Evolutionary conservation across 2,329 filamentous ascomycete species (phyloP).

Genomic region (Cucurbitaria berberidis): DNA sequence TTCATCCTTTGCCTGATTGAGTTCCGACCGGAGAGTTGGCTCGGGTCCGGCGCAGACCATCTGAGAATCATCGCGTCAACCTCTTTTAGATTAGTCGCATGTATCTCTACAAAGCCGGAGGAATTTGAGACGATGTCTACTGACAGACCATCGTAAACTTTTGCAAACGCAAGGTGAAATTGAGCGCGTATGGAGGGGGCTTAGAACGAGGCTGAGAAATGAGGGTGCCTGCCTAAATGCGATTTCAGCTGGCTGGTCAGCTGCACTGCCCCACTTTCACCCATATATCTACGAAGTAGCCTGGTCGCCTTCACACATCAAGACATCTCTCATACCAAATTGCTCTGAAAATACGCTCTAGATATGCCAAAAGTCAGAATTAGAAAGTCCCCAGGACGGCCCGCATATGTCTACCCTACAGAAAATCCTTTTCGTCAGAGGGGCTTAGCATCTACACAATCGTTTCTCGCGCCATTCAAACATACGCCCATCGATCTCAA

Average conservation of each 20-base stretch:
- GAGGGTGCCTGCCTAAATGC: background rate
- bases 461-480: background rate
- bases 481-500: background rate
- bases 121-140: no score
- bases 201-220: background rate
- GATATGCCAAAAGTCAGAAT: background rate
- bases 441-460: no score
- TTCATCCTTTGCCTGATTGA: constrained; percentile 27
- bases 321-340: background rate
- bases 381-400: no score
- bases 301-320: background rate
- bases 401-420: no score
- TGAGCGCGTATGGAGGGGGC: background rate
- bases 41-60: constrained; percentile 9
- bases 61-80: constrained; percentile 46
- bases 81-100: constrained; percentile 49
- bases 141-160: no score
- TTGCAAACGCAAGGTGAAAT: background rate
- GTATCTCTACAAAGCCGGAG: constrained; percentile 51
- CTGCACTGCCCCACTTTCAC: background rate
- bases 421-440: no score
- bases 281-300: background rate
- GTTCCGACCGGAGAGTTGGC: constrained; percentile 39
- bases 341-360: background rate
- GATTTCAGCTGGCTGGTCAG: no score